phyloP scores from a whole-genome alignment of 2,329 filamentous ascomycete genomes.

The Arthrinium puccinioides region DNA sequence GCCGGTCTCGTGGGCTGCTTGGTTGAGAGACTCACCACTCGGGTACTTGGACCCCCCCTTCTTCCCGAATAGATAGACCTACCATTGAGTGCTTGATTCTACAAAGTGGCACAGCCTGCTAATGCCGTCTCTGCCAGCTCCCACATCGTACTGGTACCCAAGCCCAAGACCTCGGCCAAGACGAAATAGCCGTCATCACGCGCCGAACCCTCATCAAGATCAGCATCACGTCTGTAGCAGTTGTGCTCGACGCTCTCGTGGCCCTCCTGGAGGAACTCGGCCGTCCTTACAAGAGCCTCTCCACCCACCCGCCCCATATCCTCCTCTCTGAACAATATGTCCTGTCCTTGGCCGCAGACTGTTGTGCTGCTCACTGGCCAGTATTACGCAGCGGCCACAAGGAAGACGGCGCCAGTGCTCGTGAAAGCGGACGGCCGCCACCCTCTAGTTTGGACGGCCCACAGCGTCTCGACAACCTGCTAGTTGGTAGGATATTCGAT shows the following conservation, averaged over 20 bases:
- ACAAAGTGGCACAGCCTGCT: too few species aligned
- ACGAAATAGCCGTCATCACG: constrained; percentile 54
- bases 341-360: constrained; percentile 57
- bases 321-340: constrained; percentile 59
- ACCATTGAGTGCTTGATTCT: too few species aligned
- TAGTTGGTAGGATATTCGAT: constrained; percentile 50
- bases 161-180: constrained; percentile 48
- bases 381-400: constrained; percentile 29
- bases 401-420: constrained; percentile 10
- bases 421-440: constrained; percentile 3
- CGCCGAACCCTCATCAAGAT: constrained; percentile 55
- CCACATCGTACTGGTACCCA: constrained; percentile 56
- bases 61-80: constrained; percentile 1
- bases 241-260: constrained; percentile 51
- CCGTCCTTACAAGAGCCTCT: constrained; percentile 43
- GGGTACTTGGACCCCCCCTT: constrained; percentile 32
- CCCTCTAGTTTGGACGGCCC: constrained; percentile 15
- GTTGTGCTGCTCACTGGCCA: constrained; percentile 55
- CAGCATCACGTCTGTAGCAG: constrained; percentile 43
- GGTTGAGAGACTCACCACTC: constrained; percentile 54
- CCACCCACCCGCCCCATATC: constrained; percentile 50
- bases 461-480: constrained; percentile 36
- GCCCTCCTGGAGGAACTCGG: constrained; percentile 51
- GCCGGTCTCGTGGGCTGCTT: constrained; percentile 53
- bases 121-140: constrained; percentile 33